phyloP scores from a whole-genome alignment of 2,329 filamentous ascomycete genomes.

The Aspergillus pseudoviridinutans region DNA sequence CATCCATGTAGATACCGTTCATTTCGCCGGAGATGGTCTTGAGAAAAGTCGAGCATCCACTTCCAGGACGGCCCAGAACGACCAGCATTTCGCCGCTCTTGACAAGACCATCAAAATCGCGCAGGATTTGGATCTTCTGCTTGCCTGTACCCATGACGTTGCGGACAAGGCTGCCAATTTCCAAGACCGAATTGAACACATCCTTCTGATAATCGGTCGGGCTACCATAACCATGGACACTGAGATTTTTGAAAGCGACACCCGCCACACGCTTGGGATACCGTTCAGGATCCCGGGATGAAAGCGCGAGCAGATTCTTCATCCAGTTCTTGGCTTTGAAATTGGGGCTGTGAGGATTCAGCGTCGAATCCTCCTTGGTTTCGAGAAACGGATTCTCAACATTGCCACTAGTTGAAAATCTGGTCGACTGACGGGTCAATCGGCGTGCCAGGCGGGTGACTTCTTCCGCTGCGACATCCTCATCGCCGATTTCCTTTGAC shows the following conservation, averaged over 20 bases:
- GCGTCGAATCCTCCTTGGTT: constrained; percentile 26
- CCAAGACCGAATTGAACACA: constrained; percentile 36
- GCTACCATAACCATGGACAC: constrained; percentile 63
- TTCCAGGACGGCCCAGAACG: constrained; percentile 51
- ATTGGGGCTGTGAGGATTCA: constrained; percentile 44
- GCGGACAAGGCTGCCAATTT: constrained; percentile 32
- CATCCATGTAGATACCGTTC: constrained; percentile 71
- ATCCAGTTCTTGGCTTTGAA: constrained; percentile 48
- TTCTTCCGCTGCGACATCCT: constrained; percentile 24
- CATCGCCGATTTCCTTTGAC: constrained; percentile 17
- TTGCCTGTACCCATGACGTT: constrained; percentile 33
- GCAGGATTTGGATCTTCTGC: constrained; percentile 57
- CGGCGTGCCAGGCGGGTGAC: constrained; percentile 32
- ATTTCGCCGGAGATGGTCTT: constrained; percentile 83
- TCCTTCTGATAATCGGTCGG: constrained; percentile 63
- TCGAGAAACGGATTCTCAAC: constrained; percentile 36
- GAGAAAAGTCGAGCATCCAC: constrained; percentile 73
- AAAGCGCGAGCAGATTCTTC: constrained; percentile 44
- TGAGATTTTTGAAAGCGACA: constrained; percentile 64
- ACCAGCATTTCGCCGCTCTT: constrained; percentile 55
- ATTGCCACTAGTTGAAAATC: constrained; percentile 19
- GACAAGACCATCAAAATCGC: constrained; percentile 61
- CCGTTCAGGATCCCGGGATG: constrained; percentile 49
- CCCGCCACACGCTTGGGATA: constrained; percentile 57
- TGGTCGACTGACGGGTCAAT: constrained; percentile 35